These are phyloP conservation scores for Colletotrichum neosansevieriae DNA, from an alignment of 2,329 filamentous ascomycete genomes.

Conservation along the genomic window DNA sequence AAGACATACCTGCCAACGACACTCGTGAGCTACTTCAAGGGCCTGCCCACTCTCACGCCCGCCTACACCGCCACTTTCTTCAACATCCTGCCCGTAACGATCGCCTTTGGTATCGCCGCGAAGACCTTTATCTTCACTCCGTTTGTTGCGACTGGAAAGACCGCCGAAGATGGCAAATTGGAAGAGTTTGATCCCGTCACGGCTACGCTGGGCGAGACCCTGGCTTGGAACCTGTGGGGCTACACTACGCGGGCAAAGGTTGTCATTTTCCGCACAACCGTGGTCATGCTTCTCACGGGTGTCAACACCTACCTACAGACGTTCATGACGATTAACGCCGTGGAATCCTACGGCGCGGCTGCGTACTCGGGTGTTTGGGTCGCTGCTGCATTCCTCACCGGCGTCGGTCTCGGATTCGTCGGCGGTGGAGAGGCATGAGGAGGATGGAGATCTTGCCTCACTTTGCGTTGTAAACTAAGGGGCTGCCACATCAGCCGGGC, in stretches of 20 bases:
- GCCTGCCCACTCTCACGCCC: conserved; percentile 74
- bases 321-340: conserved; percentile 74
- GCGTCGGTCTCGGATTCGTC: conserved; percentile 65
- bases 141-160: conserved; percentile 66
- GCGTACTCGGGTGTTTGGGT: conserved; percentile 83
- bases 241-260: conserved; percentile 72
- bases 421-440: conserved; percentile 51
- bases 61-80: conserved; percentile 74
- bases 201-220: conserved; percentile 76
- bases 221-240: conserved; percentile 80
- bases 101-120: conserved; percentile 75
- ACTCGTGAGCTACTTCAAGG: conserved; percentile 82
- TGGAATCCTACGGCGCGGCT: conserved; percentile 76
- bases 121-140: conserved; percentile 83
- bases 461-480: conserved; percentile 10
- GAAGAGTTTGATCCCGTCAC: conserved; percentile 72
- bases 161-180: conserved; percentile 61
- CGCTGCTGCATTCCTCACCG: conserved; percentile 70
- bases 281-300: conserved; percentile 68
- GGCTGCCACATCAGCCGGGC: conserved; percentile 12
- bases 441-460: conserved; percentile 10
- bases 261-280: conserved; percentile 72
- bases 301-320: conserved; percentile 73
- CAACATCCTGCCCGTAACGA: conserved; percentile 69
- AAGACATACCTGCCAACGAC: conserved; percentile 77